Percentiles rank a stretch among this genome's conserved stretches.
Evolutionary conservation across 73 alveolate species (phyloP).

Genomic region (Tetrahymena elliotti): DNA sequence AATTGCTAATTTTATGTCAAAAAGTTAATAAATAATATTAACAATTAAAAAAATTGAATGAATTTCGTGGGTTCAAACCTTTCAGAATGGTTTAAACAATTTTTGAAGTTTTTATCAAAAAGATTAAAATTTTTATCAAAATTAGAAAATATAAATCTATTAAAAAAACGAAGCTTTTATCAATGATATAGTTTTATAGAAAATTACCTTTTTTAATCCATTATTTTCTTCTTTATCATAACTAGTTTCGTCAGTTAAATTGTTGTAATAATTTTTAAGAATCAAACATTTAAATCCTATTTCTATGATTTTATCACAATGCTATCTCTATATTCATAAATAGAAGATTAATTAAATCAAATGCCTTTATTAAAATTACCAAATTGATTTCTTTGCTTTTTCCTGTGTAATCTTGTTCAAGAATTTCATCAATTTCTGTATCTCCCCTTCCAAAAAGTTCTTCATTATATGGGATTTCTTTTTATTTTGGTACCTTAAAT

Average conservation of each 20-base stretch:
- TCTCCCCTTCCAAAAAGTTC: not conserved
- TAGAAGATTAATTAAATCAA: not conserved
- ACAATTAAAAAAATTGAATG: too few species aligned
- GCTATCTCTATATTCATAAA: not conserved
- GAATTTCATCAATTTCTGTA: not conserved
- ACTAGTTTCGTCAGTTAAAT: not conserved
- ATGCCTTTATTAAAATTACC: not conserved
- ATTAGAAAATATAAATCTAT: too few species aligned
- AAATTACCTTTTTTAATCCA: not conserved
- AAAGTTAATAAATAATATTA: too few species aligned
- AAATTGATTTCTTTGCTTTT: not conserved
- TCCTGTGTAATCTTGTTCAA: not conserved
- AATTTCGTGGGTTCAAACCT: too few species aligned
- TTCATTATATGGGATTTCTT: not conserved
- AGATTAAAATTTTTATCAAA: too few species aligned
- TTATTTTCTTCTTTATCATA: not conserved
- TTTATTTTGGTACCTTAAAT: not conserved
- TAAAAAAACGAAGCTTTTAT: too few species aligned
- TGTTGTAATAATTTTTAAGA: not conserved
- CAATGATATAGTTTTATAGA: too few species aligned
- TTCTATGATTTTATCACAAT: not conserved
- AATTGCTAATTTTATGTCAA: too few species aligned
- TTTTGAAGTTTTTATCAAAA: too few species aligned
- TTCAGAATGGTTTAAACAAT: too few species aligned
- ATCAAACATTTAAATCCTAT: not conserved